These are phyloP conservation scores for Trametes cubensis DNA, from an alignment of 768 basidiomycete genomes.

Conservation along the genomic window DNA sequence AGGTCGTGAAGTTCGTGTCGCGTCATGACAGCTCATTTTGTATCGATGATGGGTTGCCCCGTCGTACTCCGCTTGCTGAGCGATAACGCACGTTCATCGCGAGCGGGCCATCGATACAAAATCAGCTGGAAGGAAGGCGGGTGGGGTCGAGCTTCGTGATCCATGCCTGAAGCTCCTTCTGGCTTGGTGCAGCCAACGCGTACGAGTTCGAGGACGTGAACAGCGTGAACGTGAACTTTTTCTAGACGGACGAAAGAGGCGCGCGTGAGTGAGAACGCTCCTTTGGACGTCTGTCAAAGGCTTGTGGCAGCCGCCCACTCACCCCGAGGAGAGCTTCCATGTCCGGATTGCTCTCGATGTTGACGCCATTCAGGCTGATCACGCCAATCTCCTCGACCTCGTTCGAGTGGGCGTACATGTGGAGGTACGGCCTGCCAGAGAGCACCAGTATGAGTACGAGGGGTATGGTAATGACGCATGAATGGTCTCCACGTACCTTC, in stretches of 20 bases:
- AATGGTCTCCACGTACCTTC: slow-evolving; percentile 55
- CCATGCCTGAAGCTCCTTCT: slow-evolving; percentile 87
- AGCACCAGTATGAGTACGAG: neutral
- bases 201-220: slow-evolving; percentile 93
- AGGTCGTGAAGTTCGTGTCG: slow-evolving; percentile 14
- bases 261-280: neutral
- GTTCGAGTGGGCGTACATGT: slow-evolving; percentile 81
- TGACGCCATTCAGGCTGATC: slow-evolving; percentile 82
- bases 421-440: slow-evolving; percentile 81
- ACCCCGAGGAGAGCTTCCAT: slow-evolving; percentile 89
- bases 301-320: slow-evolving; percentile 33
- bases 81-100: no score
- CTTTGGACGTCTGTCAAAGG: no score
- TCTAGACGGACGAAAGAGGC: slow-evolving; percentile 48
- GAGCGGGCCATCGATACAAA: no score
- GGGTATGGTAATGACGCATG: neutral
- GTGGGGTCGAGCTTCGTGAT: slow-evolving; percentile 83
- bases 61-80: no score
- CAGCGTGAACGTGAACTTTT: slow-evolving; percentile 83
- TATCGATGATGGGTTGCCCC: no score
- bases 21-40: slow-evolving; percentile 16
- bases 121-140: slow-evolving; percentile 37
- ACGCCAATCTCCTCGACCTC: slow-evolving; percentile 84
- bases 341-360: slow-evolving; percentile 82
- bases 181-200: slow-evolving; percentile 78